Conservation (phyloP, 139 green algal species). For the Picochlorum sp. region DNA sequence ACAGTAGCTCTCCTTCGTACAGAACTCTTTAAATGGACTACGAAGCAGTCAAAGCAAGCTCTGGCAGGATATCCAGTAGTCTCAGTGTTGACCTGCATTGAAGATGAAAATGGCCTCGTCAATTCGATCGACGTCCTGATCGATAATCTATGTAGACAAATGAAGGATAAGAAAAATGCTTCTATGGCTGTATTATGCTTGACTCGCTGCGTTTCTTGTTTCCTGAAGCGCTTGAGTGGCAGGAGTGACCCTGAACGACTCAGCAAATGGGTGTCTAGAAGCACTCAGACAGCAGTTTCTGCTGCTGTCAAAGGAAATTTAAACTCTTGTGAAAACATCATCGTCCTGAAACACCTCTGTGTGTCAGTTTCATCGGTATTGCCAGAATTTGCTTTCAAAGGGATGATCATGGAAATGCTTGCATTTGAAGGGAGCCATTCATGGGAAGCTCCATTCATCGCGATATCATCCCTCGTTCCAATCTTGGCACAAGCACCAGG, state of each 20-base stretch:
- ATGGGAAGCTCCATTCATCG: slow-evolving; percentile 45
- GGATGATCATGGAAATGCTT: slow-evolving; percentile 67
- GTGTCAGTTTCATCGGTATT: slow-evolving; percentile 35
- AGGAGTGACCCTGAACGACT: slow-evolving; percentile 13
- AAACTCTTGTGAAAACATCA: slow-evolving; percentile 37
- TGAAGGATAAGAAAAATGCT: slow-evolving; percentile 30
- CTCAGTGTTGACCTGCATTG: slow-evolving; percentile 68
- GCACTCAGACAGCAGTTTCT: slow-evolving; percentile 36
- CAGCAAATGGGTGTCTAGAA: slow-evolving; percentile 45
- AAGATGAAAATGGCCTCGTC: slow-evolving; percentile 41
- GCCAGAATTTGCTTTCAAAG: slow-evolving; percentile 54
- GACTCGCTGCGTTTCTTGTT: slow-evolving; percentile 19
- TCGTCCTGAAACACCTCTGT: slow-evolving; percentile 43
- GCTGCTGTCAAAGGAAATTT: slow-evolving; percentile 46
- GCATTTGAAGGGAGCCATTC: slow-evolving; percentile 28
- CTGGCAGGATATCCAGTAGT: slow-evolving; percentile 48
- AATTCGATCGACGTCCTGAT: slow-evolving; percentile 42
- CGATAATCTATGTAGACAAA: slow-evolving; percentile 55
- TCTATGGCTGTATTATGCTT: slow-evolving; percentile 27
- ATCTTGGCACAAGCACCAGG: slow-evolving; percentile 28
- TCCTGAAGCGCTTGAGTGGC: slow-evolving; percentile 18
- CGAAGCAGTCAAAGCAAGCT: slow-evolving; percentile 66
- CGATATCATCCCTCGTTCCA: slow-evolving; percentile 43
- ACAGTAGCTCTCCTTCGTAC: slow-evolving; percentile 37
- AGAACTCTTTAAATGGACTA: slow-evolving; percentile 52